Evolutionary conservation across 2,329 filamentous ascomycete genomes (phyloP).

Genomic region (Aspergillus transmontanensis): DNA sequence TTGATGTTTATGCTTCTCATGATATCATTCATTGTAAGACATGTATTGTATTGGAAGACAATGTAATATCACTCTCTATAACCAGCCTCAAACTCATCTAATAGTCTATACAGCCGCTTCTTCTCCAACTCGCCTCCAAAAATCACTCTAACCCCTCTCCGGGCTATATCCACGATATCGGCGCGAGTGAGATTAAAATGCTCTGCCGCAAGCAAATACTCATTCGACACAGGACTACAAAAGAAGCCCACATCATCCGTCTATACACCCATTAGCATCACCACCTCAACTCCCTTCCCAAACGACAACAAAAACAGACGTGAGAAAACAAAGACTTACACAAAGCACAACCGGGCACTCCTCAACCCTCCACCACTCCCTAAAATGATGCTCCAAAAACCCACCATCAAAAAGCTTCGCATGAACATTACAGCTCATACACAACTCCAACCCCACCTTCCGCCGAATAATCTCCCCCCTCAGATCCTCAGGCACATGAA

Average conservation of each 20-base stretch:
- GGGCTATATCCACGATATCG: constrained; percentile 59
- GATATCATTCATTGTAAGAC: not conserved
- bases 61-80: constrained; percentile 9
- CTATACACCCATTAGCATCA: constrained; percentile 45
- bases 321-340: constrained; percentile 54
- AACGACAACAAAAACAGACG: not conserved
- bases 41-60: not conserved
- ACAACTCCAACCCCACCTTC: constrained; percentile 71
- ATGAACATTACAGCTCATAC: constrained; percentile 78
- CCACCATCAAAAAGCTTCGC: constrained; percentile 71
- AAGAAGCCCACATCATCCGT: constrained; percentile 86
- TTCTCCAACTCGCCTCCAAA: constrained; percentile 67
- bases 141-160: constrained; percentile 64
- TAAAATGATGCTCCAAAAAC: constrained; percentile 73
- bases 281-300: not conserved
- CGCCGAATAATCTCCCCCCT: constrained; percentile 57
- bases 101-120: constrained; percentile 25
- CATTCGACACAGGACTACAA: constrained; percentile 72
- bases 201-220: constrained; percentile 71
- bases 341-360: constrained; percentile 66
- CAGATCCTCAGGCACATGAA: constrained; percentile 67
- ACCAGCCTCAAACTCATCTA: constrained; percentile 25
- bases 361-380: constrained; percentile 63
- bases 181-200: constrained; percentile 63
- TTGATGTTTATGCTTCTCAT: not conserved